phyloP scores from a whole-genome alignment of 2,329 filamentous ascomycete genomes.

The Pestalotiopsis sp. region DNA sequence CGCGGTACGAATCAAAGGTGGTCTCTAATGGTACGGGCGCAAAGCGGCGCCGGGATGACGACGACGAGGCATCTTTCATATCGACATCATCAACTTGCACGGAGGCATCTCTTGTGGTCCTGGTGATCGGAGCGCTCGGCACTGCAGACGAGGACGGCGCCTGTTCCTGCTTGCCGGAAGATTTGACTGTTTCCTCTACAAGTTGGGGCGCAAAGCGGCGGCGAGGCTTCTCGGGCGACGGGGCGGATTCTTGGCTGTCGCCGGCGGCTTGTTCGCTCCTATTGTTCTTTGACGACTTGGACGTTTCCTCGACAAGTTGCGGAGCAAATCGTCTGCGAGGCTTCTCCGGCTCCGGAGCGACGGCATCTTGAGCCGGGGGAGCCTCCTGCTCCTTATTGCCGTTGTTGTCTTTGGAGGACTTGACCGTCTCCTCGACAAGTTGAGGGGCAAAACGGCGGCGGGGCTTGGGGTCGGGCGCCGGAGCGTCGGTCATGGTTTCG shows the following conservation, averaged over 20 bases:
- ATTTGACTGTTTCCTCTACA: constrained; percentile 32
- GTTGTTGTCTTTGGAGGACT: constrained; percentile 20
- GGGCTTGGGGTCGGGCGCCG: constrained; percentile 11
- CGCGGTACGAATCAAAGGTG: constrained; percentile 61
- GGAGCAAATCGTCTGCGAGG: constrained; percentile 32
- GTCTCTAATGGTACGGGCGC: constrained; percentile 73
- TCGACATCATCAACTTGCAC: constrained; percentile 28
- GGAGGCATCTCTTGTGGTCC: constrained; percentile 28
- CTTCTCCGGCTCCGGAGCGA: constrained; percentile 17
- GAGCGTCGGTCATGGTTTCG: constrained; percentile 26
- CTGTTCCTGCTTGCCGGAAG: constrained; percentile 17
- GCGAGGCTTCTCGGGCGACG: constrained; percentile 24
- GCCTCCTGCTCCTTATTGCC: not conserved
- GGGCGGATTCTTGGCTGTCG: constrained; percentile 15
- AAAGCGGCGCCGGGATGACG: constrained; percentile 57
- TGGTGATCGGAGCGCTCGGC: constrained; percentile 25
- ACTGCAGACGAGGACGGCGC: not conserved
- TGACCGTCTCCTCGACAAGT: constrained; percentile 33
- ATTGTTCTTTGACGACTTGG: constrained; percentile 23
- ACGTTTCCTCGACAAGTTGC: constrained; percentile 33
- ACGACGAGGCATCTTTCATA: constrained; percentile 24
- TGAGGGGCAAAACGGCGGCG: constrained; percentile 32
- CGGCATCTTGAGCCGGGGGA: not conserved
- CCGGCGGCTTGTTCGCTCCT: not conserved
- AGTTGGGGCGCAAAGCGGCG: constrained; percentile 35